Conservation (phyloP, 2,329 filamentous ascomycete species). For the Nothomitra cinnamomea region DNA sequence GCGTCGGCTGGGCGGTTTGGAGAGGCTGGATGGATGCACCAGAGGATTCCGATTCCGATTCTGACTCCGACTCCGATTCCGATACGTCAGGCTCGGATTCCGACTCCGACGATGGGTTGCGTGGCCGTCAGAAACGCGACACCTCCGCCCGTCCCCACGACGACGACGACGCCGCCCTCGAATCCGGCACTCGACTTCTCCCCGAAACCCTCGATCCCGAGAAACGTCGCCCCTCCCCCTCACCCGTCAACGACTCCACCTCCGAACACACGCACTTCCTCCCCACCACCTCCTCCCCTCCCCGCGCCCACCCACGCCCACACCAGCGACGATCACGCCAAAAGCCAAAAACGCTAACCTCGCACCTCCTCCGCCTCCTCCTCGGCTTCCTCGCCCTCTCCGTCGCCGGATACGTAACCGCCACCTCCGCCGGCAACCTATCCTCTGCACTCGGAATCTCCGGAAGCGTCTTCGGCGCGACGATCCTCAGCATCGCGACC, state of each 20-base stretch:
- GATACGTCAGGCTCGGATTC: background rate
- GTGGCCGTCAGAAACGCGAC: too few species aligned
- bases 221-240: too few species aligned
- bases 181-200: too few species aligned
- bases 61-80: conserved; percentile 18
- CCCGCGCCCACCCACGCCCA: too few species aligned
- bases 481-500: conserved; percentile 33
- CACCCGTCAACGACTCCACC: too few species aligned
- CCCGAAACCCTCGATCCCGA: background rate
- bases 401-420: conserved; percentile 31
- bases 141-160: too few species aligned
- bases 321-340: too few species aligned
- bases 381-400: conserved; percentile 28
- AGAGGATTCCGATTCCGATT: conserved; percentile 26
- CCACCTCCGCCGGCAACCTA: conserved; percentile 26
- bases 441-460: conserved; percentile 26
- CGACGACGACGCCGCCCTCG: too few species aligned
- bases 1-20: conserved; percentile 29
- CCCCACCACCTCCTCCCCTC: too few species aligned
- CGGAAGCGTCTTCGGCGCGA: conserved; percentile 29
- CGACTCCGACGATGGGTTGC: too few species aligned
- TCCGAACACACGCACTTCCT: too few species aligned
- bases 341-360: too few species aligned
- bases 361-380: conserved; percentile 27
- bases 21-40: conserved; percentile 25